These are phyloP conservation scores for Nemophila menziesii DNA, from an alignment of 257 asterid species.

Conservation along the genomic window DNA sequence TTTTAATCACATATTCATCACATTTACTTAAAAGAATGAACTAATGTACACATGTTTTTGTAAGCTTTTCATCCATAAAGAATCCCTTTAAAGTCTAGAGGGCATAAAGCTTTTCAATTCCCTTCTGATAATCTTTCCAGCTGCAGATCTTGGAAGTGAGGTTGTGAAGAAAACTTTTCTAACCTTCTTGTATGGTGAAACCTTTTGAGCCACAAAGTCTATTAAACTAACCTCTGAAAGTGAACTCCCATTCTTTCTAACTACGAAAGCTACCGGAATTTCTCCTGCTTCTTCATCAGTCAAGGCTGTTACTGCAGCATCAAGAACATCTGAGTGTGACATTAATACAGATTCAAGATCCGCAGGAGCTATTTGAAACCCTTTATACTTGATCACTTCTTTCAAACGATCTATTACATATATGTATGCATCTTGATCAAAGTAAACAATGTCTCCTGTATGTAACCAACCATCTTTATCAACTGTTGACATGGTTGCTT, in stretches of 20 bases:
- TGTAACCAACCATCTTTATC: slow-evolving; percentile 62
- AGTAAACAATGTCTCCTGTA: slow-evolving; percentile 65
- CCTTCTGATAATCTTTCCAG: slow-evolving; percentile 49
- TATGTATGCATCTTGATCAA: slow-evolving; percentile 52
- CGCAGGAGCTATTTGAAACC: slow-evolving; percentile 71
- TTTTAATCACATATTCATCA: too few species aligned
- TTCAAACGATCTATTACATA: slow-evolving; percentile 54
- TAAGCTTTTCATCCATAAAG: not conserved
- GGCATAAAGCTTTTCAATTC: slow-evolving; percentile 25
- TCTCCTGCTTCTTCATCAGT: slow-evolving; percentile 61
- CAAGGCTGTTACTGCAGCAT: slow-evolving; percentile 56
- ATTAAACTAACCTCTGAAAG: slow-evolving; percentile 31
- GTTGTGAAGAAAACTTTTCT: slow-evolving; percentile 34
- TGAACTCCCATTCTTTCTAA: slow-evolving; percentile 27
- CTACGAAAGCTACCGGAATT: slow-evolving; percentile 63
- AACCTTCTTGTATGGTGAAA: slow-evolving; percentile 61
- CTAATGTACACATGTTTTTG: too few species aligned
- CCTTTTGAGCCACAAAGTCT: slow-evolving; percentile 46
- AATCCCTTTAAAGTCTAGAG: slow-evolving; percentile 33
- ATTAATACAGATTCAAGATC: slow-evolving; percentile 52
- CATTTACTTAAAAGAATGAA: not conserved
- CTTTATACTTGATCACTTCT: slow-evolving; percentile 62
- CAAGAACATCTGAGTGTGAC: slow-evolving; percentile 45
- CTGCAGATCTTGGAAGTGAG: slow-evolving; percentile 36
- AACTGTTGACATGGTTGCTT: slow-evolving; percentile 31